Evolutionary conservation across 495 filamentous ascomycete species (phyloP), one percentile per base, ranked within the genome.

Genomic region (Penicillium arizonense): DNA sequence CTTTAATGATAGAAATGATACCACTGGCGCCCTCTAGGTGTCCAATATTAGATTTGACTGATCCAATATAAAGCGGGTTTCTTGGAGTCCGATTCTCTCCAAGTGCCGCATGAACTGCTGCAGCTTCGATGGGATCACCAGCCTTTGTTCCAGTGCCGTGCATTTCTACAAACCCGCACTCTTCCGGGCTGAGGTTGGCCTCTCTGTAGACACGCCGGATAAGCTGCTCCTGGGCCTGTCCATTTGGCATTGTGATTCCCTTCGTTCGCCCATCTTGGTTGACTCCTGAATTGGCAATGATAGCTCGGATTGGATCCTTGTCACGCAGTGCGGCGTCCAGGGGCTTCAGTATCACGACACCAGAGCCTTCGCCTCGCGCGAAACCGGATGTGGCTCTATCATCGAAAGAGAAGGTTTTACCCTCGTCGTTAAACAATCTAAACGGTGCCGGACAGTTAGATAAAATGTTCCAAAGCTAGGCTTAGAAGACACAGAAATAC

Each of bases 1-100:
- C 72, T 56, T 88, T 87, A 47, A 87, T 82, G 7, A 87, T 54
- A 8, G 76, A 78, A 9, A 79, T 74, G 24, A 88, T 71, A 30
- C 85, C 84, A 54, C 75, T 78, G 21, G 76, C 77, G 26, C 76
- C 79, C 55, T 87, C 85, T 4, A 80, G 58, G 60, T 88, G 84
- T 8, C 84, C 70, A 8, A 74, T 42, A 47, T 74, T 74, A 6
- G 70, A 58, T 49, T 74, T 74, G 38, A 70, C 61, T 0, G 68
- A 67, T 18, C 70, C 70, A 40, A 70, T 61, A 44, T 64, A 70
- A n/a, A 69, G 61, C 2, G 68, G 67, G 14, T 69, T 60, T 26
- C 47, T 51, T 48, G 71, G 4, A 68, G 63, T 40, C 63, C 64
- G 41, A 68, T 63, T 10, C 23, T 55, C 18, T 10, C 67, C 65